Evolutionary conservation across 2,329 filamentous ascomycete genomes (phyloP), one percentile per base, ranked within the genome.

Genomic region (Arthrobotrys conoides): DNA sequence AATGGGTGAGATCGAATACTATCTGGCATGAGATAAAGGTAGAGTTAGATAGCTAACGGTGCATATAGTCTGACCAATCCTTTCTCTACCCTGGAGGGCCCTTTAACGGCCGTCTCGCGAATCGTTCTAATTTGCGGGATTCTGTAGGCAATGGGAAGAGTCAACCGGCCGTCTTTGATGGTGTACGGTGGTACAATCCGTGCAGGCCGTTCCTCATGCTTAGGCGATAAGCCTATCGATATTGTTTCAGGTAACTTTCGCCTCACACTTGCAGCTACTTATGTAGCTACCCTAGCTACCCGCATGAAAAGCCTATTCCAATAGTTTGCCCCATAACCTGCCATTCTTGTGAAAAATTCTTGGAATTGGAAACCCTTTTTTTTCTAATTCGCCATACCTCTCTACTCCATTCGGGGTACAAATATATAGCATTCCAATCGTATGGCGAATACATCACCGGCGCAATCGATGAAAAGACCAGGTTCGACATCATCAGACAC

Each of bases 151-250:
- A 97, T 97, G 93, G 95, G 94, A 44, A 90, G 96, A 82, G 90
- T 97, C 81, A 98, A 99, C 87, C 88, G 96, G 57, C 96, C 96
- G 33, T 94, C 93, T 82, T 88, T 99, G 84, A 99, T 99, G 96
- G 93, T 99, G 33, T 99, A 99, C 83, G 96, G 96, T 82, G 96
- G 96, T 61, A 94, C 93, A 49, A 99, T 98, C 84, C 91, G 92
- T 84, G 93, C 96, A 44, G 96, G 96, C 57, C 97, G 94, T 86
- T 93, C 92, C 71, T 88, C 87, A 83, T 89, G 88, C 64, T 92
- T 94, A 82, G 88, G 91, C 81, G 91, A 91, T 83, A 88, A 89
- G 69, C 87, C 91, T 75, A 93, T 97, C 82, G 95, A 99, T 84
- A 97, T 99, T 67, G 92, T 99, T 77, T 97, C 94, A 63, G 80